Percentiles rank a stretch among this genome's conserved stretches.
These are phyloP conservation scores for Psidium guajava DNA, from an alignment of 345 rosid genomes.

Conservation along the genomic window DNA sequence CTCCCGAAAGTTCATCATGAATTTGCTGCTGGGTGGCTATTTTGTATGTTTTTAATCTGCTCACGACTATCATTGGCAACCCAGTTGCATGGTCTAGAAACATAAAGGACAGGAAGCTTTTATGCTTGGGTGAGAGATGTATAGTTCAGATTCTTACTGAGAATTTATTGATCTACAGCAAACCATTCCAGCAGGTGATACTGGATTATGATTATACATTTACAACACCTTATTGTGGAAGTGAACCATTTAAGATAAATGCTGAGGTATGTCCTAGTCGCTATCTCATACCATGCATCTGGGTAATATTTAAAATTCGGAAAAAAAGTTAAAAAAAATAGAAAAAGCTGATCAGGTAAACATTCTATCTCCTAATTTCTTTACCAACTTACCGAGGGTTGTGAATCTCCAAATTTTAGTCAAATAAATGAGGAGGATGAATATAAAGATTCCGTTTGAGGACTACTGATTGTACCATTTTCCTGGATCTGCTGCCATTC, in stretches of 20 bases:
- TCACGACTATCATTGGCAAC: neutral
- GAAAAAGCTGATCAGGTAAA: neutral
- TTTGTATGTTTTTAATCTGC: neutral
- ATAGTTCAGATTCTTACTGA: neutral
- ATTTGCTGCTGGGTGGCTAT: neutral
- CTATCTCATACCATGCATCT: neutral
- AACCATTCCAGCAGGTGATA: constrained; percentile 84
- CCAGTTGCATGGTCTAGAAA: neutral
- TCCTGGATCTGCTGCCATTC: neutral
- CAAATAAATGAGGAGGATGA: neutral
- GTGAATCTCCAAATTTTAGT: neutral
- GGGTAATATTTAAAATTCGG: neutral
- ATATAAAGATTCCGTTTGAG: neutral
- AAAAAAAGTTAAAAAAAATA: neutral
- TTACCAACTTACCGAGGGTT: neutral
- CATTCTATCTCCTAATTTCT: neutral
- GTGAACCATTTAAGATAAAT: constrained; percentile 43
- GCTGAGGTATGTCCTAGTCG: constrained; percentile 20
- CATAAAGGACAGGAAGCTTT: neutral
- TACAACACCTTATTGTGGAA: constrained; percentile 88
- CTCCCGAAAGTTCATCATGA: neutral
- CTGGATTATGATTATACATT: constrained; percentile 96
- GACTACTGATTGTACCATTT: neutral
- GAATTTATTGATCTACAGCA: constrained; percentile 45
- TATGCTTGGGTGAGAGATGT: neutral